A percentile compares a stretch with the other conserved stretches of the same genome.
Conservation (phyloP, 305 asterid species). For the Fraxinus latifolia region DNA sequence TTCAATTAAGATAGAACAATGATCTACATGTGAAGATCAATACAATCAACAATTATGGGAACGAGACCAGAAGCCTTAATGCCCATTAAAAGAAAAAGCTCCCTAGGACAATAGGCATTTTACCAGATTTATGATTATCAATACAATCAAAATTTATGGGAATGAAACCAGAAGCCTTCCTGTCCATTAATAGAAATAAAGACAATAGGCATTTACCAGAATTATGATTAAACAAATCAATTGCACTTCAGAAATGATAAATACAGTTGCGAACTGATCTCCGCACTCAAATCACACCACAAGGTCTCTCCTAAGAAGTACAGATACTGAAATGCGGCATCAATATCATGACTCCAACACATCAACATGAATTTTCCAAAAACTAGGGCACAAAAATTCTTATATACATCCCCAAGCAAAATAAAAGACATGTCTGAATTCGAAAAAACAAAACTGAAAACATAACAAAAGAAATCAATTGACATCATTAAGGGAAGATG, state of each 20-base stretch:
- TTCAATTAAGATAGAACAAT: slow-evolving; percentile 12
- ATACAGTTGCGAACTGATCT: not conserved
- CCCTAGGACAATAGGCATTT: not conserved
- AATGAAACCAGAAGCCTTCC: not conserved
- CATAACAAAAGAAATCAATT: not conserved
- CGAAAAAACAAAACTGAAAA: not conserved
- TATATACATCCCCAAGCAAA: not conserved
- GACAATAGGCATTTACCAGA: not conserved
- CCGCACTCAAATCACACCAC: not conserved
- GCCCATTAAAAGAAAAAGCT: not conserved
- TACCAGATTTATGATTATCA: not conserved
- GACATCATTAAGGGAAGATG: not conserved
- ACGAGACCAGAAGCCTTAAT: not conserved
- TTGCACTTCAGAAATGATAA: not conserved
- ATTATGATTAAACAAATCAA: not conserved
- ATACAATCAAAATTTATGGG: not conserved
- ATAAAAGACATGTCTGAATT: not conserved
- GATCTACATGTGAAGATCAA: not conserved
- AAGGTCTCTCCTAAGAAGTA: not conserved
- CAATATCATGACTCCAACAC: not conserved
- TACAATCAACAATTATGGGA: not conserved
- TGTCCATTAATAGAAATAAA: not conserved
- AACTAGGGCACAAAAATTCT: not conserved
- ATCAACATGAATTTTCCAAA: not conserved
- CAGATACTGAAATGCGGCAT: not conserved